Conservation (phyloP, 176 grass and related monocot species). For the Tuctoria greenei region DNA sequence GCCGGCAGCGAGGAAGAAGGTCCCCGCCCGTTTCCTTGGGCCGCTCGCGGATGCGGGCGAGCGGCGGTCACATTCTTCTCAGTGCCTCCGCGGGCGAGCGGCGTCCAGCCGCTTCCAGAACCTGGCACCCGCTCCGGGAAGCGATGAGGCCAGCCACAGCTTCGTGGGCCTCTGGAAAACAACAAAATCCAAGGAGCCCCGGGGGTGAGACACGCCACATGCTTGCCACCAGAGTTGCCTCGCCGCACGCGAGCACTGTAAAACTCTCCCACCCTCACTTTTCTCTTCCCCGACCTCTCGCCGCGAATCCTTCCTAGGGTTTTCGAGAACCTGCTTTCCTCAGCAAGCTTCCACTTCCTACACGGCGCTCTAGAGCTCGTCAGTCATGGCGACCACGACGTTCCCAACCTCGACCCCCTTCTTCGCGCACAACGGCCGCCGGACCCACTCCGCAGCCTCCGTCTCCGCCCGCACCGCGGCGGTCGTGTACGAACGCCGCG, state of each 20-base stretch:
- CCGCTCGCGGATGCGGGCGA: neutral
- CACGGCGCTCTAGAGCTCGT: neutral
- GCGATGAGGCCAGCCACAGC: constrained; percentile 20
- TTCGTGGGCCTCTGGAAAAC: neutral
- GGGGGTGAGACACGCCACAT: neutral
- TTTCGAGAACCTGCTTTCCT: too few relatives aligned
- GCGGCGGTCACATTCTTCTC: constrained; percentile 14
- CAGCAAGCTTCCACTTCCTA: neutral
- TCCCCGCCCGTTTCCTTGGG: neutral
- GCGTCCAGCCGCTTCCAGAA: constrained; percentile 35
- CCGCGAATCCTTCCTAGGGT: too few relatives aligned
- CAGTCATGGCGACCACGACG: constrained; percentile 40
- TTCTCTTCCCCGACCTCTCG: constrained; percentile 46
- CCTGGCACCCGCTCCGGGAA: constrained; percentile 7
- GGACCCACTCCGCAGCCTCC: neutral
- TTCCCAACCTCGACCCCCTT: constrained; percentile 46
- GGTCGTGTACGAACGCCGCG: constrained; percentile 34
- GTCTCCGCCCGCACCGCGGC: constrained; percentile 24
- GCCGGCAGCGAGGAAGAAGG: neutral
- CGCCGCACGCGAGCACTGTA: constrained; percentile 24
- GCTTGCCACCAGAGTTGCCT: neutral
- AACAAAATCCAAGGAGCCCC: constrained; percentile 5
- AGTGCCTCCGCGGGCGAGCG: constrained; percentile 14
- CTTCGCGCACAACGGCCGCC: constrained; percentile 32
- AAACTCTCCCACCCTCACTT: constrained; percentile 36